phyloP scores from a whole-genome alignment of 495 filamentous ascomycete species.

The Xylaria scruposa region DNA sequence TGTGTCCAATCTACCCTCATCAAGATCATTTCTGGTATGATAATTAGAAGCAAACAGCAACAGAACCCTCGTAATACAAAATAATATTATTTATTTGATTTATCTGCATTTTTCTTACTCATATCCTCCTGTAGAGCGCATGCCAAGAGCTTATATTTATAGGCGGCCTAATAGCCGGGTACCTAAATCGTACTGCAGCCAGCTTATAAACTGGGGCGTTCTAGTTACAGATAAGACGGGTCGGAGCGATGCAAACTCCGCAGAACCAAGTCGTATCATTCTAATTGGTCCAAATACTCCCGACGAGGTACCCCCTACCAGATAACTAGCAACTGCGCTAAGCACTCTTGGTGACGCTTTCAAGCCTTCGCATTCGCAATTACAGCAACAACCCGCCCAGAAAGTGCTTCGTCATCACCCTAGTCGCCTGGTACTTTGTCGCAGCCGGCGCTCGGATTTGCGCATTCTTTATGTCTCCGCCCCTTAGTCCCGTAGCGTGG shows the following conservation, averaged over 20 bases:
- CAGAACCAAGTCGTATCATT: not conserved
- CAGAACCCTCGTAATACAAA: not conserved
- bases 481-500: not conserved
- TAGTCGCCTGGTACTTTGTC: not conserved
- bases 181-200: not conserved
- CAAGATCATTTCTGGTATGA: not conserved
- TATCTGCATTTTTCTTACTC: not conserved
- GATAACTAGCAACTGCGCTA: not conserved
- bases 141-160: not conserved
- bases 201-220: conserved; percentile 2
- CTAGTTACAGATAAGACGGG: not conserved
- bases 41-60: not conserved
- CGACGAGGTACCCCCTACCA: no score
- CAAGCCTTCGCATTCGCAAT: not conserved
- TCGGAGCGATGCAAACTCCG: conserved; percentile 22
- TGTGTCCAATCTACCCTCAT: not conserved
- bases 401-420: conserved; percentile 25
- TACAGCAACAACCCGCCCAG: not conserved
- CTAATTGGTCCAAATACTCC: conserved; percentile 11
- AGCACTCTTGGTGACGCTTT: not conserved
- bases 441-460: not conserved
- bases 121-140: not conserved
- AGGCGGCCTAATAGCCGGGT: not conserved
- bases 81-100: not conserved
- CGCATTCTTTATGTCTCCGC: conserved; percentile 25